These are phyloP conservation scores for Xylariaceae sp. DNA, from an alignment of 2,329 filamentous ascomycete species.

Conservation along the genomic window DNA sequence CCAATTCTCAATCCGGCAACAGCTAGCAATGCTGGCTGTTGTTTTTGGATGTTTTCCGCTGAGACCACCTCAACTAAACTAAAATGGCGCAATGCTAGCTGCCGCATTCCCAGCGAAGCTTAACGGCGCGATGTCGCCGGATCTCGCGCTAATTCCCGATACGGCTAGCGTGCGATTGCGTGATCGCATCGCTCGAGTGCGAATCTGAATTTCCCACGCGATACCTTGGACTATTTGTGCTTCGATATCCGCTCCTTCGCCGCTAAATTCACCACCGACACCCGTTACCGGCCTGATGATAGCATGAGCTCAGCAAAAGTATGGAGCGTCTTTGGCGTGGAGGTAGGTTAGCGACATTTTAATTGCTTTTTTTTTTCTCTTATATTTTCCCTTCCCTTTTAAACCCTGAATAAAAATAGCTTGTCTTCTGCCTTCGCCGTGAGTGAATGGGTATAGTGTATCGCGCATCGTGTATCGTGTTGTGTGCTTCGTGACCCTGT, in stretches of 20 bases:
- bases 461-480: too few relatives aligned
- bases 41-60: background rate
- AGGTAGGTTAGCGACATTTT: constrained; percentile 22
- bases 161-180: constrained; percentile 27
- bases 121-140: constrained; percentile 20
- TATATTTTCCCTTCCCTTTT: constrained; percentile 10
- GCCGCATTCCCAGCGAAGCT: constrained; percentile 4
- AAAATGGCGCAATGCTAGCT: constrained; percentile 1
- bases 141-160: constrained; percentile 9
- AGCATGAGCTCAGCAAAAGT: constrained; percentile 29
- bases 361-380: constrained; percentile 16
- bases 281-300: constrained; percentile 23
- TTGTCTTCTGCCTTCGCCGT: background rate
- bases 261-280: constrained; percentile 24
- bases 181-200: constrained; percentile 29
- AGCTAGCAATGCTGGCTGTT: too few relatives aligned
- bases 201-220: constrained; percentile 20
- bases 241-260: constrained; percentile 25
- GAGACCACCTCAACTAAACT: background rate
- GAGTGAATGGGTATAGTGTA: background rate
- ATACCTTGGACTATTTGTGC: constrained; percentile 12
- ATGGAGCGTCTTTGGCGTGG: constrained; percentile 32
- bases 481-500: background rate
- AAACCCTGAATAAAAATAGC: too few relatives aligned
- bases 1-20: too few relatives aligned